Evolutionary conservation across 495 filamentous ascomycete species (phyloP).

Genomic region (Emericellopsis terricola): DNA sequence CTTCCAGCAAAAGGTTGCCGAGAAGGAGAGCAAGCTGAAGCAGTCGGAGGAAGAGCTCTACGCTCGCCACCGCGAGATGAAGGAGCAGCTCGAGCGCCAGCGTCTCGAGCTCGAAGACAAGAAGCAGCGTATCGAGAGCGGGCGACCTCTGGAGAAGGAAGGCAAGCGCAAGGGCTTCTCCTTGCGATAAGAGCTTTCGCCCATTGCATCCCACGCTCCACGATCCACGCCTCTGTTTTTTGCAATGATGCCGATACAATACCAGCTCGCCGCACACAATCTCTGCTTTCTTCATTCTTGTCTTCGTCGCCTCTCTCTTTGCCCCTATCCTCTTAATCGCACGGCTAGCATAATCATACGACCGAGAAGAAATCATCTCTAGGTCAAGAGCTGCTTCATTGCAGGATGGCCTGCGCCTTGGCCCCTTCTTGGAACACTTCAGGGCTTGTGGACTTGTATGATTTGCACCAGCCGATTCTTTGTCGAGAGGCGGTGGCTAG

Average conservation of each 20-base stretch:
- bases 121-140: slow-evolving; percentile 82
- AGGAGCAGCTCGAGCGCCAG: slow-evolving; percentile 94
- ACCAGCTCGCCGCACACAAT: slow-evolving; percentile 31
- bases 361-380: neutral
- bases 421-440: too few relatives aligned
- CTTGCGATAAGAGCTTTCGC: slow-evolving; percentile 51
- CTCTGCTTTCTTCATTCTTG: slow-evolving; percentile 12
- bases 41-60: slow-evolving; percentile 98
- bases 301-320: slow-evolving; percentile 15
- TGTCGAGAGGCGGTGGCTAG: too few relatives aligned
- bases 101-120: slow-evolving; percentile 91
- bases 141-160: slow-evolving; percentile 90
- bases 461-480: too few relatives aligned
- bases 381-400: too few relatives aligned
- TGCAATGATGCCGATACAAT: slow-evolving; percentile 30
- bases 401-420: too few relatives aligned
- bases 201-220: slow-evolving; percentile 9
- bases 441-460: too few relatives aligned
- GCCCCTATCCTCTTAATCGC: slow-evolving; percentile 26
- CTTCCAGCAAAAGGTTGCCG: slow-evolving; percentile 98
- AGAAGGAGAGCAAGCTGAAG: slow-evolving; percentile 98
- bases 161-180: slow-evolving; percentile 96
- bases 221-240: slow-evolving; percentile 23
- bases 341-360: slow-evolving; percentile 21
- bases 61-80: slow-evolving; percentile 96